These are phyloP conservation scores for Miscanthus sacchariflorus DNA, from an alignment of 202 grass and related monocot species.

Conservation along the genomic window DNA sequence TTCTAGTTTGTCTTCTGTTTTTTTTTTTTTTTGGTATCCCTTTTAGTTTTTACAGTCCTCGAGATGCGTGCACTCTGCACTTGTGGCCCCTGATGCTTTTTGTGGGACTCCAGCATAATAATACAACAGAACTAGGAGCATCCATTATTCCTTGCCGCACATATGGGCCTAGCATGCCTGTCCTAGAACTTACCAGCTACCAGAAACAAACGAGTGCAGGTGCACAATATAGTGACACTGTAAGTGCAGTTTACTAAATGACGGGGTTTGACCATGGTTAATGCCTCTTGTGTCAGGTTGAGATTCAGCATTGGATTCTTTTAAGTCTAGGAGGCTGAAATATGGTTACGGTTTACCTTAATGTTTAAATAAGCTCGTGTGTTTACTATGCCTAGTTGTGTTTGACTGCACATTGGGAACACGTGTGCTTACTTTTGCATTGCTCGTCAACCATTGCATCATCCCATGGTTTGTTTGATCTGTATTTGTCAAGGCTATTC, in stretches of 20 bases:
- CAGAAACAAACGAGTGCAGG: conserved; percentile 19
- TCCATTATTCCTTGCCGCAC: conserved; percentile 38
- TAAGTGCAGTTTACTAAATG: neutral
- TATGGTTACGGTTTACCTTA: conserved; percentile 11
- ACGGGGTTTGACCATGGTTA: conserved; percentile 15
- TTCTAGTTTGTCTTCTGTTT: neutral
- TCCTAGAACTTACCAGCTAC: conserved; percentile 42
- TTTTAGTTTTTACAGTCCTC: conserved; percentile 37
- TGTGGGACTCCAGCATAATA: conserved; percentile 39
- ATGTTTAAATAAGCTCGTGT: conserved; percentile 17
- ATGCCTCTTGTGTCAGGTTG: conserved; percentile 2
- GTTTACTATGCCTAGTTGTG: conserved; percentile 24
- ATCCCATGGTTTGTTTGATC: conserved; percentile 35
- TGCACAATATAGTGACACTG: neutral
- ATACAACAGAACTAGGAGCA: conserved; percentile 33
- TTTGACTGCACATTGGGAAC: conserved; percentile 37
- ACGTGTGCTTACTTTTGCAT: conserved; percentile 9
- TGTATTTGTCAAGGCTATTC: conserved; percentile 37
- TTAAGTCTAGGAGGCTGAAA: conserved; percentile 11
- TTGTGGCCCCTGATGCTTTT: conserved; percentile 54
- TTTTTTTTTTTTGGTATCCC: neutral
- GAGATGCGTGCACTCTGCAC: conserved; percentile 26
- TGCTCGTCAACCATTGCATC: conserved; percentile 15
- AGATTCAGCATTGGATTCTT: conserved; percentile 23
- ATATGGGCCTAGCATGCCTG: conserved; percentile 15